Evolutionary conservation across 2,329 filamentous ascomycete species (phyloP), one percentile per base, ranked within the genome.

Genomic region (Elsinoe arachidis): DNA sequence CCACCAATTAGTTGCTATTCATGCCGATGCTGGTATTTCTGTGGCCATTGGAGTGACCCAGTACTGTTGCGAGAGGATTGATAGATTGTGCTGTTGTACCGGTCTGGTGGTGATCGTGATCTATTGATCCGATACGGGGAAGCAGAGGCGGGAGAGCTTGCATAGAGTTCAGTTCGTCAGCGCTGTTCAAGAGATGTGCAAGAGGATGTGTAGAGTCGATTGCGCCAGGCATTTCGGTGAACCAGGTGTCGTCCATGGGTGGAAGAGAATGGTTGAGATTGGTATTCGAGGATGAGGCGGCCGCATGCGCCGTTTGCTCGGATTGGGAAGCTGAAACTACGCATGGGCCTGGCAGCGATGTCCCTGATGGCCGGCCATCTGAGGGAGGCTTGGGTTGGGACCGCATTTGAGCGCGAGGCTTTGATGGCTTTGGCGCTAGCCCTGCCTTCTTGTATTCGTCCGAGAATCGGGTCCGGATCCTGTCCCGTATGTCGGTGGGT

Each of bases 401-500:
- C 2, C 54, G 21, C 41, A 56, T 56, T 30, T 56, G 54, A 3
- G 41, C 33, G n/a, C 54, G 39, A 23, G 54, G 54, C 30, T 56
- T 56, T 15, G 39, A 34, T 26, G 60, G 63, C 49, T 61, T 63
- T 30, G 71, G 63, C 52, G 72, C 74, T 49, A 72, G 70, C 5
- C 76, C 76, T n/a, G 73, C 72, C 55, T 73, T 69, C 11, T 73
- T 74, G 64, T 83, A 85, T 15, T 76, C 72, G 30, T 82, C 74
- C 0, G 82, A 80, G 62, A 78, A 85, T 33, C 76, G 76, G 6
- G 80, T 82, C 14, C 82, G 74, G 61, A 85, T 82, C 3, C 82
- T 78, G 65, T 85, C 83, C 33, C 83, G 74, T 12, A 86, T 65
- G 63, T 85, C 82, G 1, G 80, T 83, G 14, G 79, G 73, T 44